Conservation (phyloP, 345 rosid species). For the Boechera stricta region DNA sequence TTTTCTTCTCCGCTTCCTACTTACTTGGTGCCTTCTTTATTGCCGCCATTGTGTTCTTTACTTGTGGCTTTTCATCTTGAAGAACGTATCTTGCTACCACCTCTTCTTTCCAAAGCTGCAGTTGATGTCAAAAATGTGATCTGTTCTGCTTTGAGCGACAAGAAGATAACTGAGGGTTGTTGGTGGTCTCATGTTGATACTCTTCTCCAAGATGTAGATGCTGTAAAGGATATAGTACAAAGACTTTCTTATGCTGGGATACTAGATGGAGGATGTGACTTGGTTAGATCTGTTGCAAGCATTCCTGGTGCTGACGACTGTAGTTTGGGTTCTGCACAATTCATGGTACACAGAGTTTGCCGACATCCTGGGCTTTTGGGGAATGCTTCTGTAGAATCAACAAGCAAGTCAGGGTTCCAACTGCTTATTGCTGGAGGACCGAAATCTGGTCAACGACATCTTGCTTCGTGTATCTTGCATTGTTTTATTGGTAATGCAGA, state of each 20-base stretch:
- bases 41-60: conserved; percentile 69
- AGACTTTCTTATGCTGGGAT: conserved; percentile 67
- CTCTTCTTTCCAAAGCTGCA: conserved; percentile 70
- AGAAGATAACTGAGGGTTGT: conserved; percentile 53
- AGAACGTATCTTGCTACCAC: conserved; percentile 83
- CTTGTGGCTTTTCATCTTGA: conserved; percentile 80
- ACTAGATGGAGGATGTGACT: conserved; percentile 56
- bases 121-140: conserved; percentile 60
- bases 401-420: conserved; percentile 68
- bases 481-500: conserved; percentile 81
- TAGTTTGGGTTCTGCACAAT: conserved; percentile 45
- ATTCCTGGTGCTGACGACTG: conserved; percentile 47
- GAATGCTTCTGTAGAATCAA: conserved; percentile 50
- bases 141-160: conserved; percentile 60
- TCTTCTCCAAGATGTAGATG: conserved; percentile 67
- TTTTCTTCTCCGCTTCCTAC: conserved; percentile 82
- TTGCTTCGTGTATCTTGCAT: conserved; percentile 89
- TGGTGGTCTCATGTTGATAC: conserved; percentile 74
- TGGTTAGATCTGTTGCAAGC: conserved; percentile 50
- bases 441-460: conserved; percentile 91
- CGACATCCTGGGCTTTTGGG: conserved; percentile 40
- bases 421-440: conserved; percentile 79
- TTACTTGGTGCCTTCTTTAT: conserved; percentile 78
- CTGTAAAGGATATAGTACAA: conserved; percentile 62
- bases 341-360: conserved; percentile 42